Percentiles rank a stretch among this genome's conserved stretches.
Conservation (phyloP, 306 rosid species). For the Datisca glomerata region DNA sequence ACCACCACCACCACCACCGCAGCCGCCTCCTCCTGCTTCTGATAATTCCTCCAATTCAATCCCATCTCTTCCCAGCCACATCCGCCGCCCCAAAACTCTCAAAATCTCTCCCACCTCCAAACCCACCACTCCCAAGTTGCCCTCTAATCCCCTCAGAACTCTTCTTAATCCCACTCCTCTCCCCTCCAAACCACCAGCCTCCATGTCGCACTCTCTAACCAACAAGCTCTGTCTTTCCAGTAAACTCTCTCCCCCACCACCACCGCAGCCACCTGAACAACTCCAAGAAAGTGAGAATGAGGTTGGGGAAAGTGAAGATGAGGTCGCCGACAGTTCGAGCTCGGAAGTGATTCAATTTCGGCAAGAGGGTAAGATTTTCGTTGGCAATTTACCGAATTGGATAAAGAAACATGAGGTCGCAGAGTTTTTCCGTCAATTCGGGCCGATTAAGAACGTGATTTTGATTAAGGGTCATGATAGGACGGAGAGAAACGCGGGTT, state of each 20-base stretch:
- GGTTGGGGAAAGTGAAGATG: constrained; percentile 2
- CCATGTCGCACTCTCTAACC: constrained; percentile 27
- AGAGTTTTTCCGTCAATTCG: constrained; percentile 80
- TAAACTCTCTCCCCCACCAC: constrained; percentile 54
- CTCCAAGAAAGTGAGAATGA: constrained; percentile 1
- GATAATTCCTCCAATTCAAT: constrained; percentile 11
- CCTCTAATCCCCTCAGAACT: constrained; percentile 47
- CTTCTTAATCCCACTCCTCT: constrained; percentile 17
- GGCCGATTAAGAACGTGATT: constrained; percentile 59
- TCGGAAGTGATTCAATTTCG: constrained; percentile 23
- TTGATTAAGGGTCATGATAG: constrained; percentile 53
- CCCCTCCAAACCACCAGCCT: not conserved
- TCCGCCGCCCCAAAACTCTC: constrained; percentile 68
- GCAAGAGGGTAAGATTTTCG: constrained; percentile 78
- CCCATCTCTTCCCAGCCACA: constrained; percentile 15
- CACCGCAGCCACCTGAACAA: not conserved
- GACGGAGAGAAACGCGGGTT: constrained; percentile 56
- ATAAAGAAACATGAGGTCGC: constrained; percentile 52
- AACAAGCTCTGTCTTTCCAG: constrained; percentile 81
- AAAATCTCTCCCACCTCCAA: constrained; percentile 18
- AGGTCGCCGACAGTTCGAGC: constrained; percentile 7
- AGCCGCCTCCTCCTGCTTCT: constrained; percentile 23
- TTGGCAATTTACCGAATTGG: constrained; percentile 83
- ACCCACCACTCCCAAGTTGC: constrained; percentile 19
- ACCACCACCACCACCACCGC: constrained; percentile 22